phyloP scores from a whole-genome alignment of 495 filamentous ascomycete genomes.

The Penicillium argentinense region DNA sequence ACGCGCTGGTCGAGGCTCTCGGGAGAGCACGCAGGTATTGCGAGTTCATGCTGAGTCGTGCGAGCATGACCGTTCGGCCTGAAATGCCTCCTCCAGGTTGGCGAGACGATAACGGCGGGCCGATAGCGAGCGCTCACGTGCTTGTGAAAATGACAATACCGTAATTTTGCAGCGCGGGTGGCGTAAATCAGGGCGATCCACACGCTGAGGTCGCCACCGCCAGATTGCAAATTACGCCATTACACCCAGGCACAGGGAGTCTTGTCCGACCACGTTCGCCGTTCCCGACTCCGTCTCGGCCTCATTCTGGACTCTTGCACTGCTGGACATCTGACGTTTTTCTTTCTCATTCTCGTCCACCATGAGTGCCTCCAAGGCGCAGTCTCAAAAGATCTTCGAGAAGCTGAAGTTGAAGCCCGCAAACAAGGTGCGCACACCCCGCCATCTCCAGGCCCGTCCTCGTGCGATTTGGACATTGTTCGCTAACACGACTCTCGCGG shows the following conservation, averaged over 20 bases:
- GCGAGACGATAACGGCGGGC: conserved; percentile 14
- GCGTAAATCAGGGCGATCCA: conserved; percentile 3
- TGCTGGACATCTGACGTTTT: conserved; percentile 4
- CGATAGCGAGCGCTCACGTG: conserved; percentile 18
- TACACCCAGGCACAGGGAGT: conserved; percentile 10
- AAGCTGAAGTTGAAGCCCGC: conserved; percentile 91
- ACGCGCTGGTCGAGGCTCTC: conserved; percentile 13
- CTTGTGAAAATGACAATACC: conserved; percentile 12
- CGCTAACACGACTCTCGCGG: conserved; percentile 19
- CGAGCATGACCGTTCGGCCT: neutral
- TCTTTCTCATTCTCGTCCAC: conserved; percentile 20
- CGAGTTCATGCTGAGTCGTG: conserved; percentile 19
- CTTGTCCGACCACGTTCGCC: conserved; percentile 31
- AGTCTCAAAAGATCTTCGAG: conserved; percentile 97
- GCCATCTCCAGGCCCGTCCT: conserved; percentile 11
- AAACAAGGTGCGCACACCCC: conserved; percentile 72
- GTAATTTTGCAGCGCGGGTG: conserved; percentile 10
- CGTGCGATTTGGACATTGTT: conserved; percentile 18
- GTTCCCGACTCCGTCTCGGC: conserved; percentile 20
- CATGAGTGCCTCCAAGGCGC: conserved; percentile 88
- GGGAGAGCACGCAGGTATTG: conserved; percentile 19
- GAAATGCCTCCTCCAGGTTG: neutral
- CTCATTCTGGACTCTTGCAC: conserved; percentile 18
- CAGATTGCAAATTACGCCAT: conserved; percentile 24
- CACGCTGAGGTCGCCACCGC: conserved; percentile 3